Percentiles rank a stretch among this genome's conserved stretches.
Evolutionary conservation across 768 basidiomycete species (phyloP).

Genomic region (Austroboletus eburneus): DNA sequence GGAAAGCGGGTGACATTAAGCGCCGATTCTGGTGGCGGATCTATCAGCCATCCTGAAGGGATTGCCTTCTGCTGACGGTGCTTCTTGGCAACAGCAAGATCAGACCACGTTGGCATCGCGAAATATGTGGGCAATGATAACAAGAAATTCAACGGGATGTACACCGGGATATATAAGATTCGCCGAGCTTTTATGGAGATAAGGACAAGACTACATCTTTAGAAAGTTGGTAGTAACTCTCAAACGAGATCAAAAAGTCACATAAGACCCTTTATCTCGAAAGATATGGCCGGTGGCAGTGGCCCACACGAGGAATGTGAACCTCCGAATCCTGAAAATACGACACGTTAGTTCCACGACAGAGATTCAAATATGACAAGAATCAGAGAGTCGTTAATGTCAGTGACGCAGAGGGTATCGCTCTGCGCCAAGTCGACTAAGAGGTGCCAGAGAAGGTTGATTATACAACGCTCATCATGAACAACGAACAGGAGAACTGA

Average conservation of each 20-base stretch:
- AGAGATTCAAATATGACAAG: neutral
- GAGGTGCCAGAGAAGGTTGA: conserved; percentile 82
- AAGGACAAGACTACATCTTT: neutral
- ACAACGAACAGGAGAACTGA: neutral
- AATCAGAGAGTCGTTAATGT: conserved; percentile 69
- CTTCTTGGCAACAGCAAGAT: conserved; percentile 52
- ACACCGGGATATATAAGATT: conserved; percentile 4
- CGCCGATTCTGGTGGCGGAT: conserved; percentile 41
- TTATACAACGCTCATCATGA: conserved; percentile 79
- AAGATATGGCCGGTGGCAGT: no score
- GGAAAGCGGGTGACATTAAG: conserved; percentile 56
- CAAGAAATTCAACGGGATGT: neutral
- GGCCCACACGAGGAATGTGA: no score
- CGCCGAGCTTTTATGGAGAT: conserved; percentile 10
- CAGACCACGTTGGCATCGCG: conserved; percentile 41
- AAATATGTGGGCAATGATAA: neutral
- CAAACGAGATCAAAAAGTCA: no score
- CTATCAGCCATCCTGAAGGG: conserved; percentile 61
- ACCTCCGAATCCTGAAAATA: conserved; percentile 17
- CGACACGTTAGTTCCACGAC: conserved; percentile 13
- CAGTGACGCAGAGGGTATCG: conserved; percentile 54
- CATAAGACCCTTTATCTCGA: no score
- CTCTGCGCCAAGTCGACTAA: conserved; percentile 73
- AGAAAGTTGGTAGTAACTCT: no score
- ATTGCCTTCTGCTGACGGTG: conserved; percentile 49